A percentile compares a stretch with the other conserved stretches of the same genome.
phyloP scores from a whole-genome alignment of 345 rosid species.

The Ailanthus altissimus region DNA sequence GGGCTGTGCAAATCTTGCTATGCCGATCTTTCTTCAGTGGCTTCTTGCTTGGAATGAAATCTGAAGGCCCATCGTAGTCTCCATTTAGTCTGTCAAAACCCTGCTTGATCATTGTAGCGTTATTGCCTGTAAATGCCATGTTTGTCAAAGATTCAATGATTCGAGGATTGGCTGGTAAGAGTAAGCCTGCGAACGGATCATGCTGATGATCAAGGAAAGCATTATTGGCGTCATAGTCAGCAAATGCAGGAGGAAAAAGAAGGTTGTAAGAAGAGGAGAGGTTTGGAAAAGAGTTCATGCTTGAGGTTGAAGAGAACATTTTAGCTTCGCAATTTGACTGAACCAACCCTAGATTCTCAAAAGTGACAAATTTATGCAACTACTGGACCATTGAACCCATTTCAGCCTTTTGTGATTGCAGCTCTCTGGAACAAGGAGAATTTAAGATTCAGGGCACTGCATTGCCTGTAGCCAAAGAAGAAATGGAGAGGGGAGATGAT shows the following conservation, averaged over 20 bases:
- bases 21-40: slow-evolving; percentile 62
- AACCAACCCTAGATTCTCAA: slow-evolving; percentile 20
- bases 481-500: neutral
- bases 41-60: slow-evolving; percentile 26
- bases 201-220: slow-evolving; percentile 22
- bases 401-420: neutral
- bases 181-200: slow-evolving; percentile 22
- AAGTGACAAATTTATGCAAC: neutral
- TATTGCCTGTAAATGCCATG: slow-evolving; percentile 20
- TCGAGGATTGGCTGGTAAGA: slow-evolving; percentile 19
- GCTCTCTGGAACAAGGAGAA: neutral
- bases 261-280: slow-evolving; percentile 21
- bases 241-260: slow-evolving; percentile 13
- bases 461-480: neutral
- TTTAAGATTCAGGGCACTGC: neutral
- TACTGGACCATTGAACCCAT: slow-evolving; percentile 8
- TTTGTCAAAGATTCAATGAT: slow-evolving; percentile 13
- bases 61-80: slow-evolving; percentile 1
- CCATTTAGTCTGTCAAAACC: neutral
- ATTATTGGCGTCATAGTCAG: slow-evolving; percentile 13
- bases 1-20: slow-evolving; percentile 77
- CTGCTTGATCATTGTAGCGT: slow-evolving; percentile 6
- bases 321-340: slow-evolving; percentile 3
- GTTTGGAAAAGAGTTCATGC: slow-evolving; percentile 18
- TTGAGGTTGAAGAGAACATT: slow-evolving; percentile 34